phyloP scores from a whole-genome alignment of 257 asterid species.

The Craterostigma plantagineum region DNA sequence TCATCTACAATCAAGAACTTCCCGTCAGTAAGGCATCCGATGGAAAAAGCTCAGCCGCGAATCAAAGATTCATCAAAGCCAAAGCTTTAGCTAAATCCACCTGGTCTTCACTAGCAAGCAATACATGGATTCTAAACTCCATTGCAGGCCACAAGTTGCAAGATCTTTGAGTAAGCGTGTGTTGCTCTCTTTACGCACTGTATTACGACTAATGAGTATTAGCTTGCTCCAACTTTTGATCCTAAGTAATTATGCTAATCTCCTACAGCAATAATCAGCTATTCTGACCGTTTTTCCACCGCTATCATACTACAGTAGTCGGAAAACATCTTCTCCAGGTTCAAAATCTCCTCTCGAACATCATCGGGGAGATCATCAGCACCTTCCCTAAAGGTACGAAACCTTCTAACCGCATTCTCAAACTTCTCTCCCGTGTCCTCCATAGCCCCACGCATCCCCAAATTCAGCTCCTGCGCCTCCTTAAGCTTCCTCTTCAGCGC shows the following conservation, averaged over 20 bases:
- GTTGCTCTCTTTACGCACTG: too few relatives aligned
- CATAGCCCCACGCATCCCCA: constrained; percentile 11
- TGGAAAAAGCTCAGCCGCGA: constrained; percentile 15
- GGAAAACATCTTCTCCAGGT: constrained; percentile 18
- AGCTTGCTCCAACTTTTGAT: not conserved
- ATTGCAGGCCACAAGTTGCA: constrained; percentile 56
- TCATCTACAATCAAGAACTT: constrained; percentile 45
- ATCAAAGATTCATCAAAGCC: constrained; percentile 26
- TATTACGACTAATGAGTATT: constrained; percentile 3
- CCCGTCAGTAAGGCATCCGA: constrained; percentile 22
- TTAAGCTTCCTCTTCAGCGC: constrained; percentile 22
- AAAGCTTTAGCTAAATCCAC: constrained; percentile 44
- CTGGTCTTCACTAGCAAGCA: constrained; percentile 44
- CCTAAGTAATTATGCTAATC: not conserved
- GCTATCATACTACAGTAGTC: not conserved
- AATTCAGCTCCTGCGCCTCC: constrained; percentile 17
- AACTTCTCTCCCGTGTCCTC: constrained; percentile 20
- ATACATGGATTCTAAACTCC: constrained; percentile 65
- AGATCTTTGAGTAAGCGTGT: too few relatives aligned
- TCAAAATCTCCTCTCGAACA: constrained; percentile 14
- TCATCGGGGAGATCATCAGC: constrained; percentile 12
- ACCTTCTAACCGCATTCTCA: constrained; percentile 10
- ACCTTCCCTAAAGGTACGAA: constrained; percentile 16
- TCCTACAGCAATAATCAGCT: not conserved
- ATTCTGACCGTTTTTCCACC: too few relatives aligned